Evolutionary conservation across 495 filamentous ascomycete species (phyloP), one percentile per base, ranked within the genome.

Genomic region (Aspergillus biplanus): DNA sequence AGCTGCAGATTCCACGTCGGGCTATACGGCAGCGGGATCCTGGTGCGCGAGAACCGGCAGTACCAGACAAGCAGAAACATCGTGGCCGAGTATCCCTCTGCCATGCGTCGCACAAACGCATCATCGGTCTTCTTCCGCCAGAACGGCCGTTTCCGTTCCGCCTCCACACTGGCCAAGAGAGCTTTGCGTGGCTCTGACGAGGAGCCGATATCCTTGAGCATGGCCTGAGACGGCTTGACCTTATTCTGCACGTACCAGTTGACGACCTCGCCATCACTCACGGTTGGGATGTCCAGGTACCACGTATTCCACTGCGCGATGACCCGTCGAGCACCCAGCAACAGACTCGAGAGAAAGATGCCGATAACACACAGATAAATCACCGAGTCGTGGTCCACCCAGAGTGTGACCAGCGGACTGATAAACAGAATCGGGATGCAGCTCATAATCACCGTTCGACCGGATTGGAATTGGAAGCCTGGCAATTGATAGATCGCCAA

Each of bases 1-100:
- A 66, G 59, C 42, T 66, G 64, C 49, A 66, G 49, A 27, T 66
- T 66, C 64, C 64, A 66, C 0, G 64, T 66, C 31, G 64, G 64
- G 37, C 49, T 62, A 39, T 66, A 66, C 9, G 64, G 27, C 12
- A 66, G 54, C 0, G 64, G 64, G 18, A 66, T 62, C 49, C 61
- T 62, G 5, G 64, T 66, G 13, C 64, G 59, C 4, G 59, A 62
- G 59, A 62, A 66, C 12, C 56, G 48, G 42, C 64, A 66, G 55
- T 59, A 66, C 64, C 64, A 66, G n/a, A 61, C 64, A 4, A 66
- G 56, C 5, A 66, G 59, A 35, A 66, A 66, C 21, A 59, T 59
- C 0, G 64, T 66, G 0, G 64, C 59, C 9, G 49, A 54, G 39
- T 62, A 66, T 15, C 64, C 64, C 13, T 50, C 59, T 9, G 64